These are phyloP conservation scores for Leersia perrieri DNA, from an alignment of 176 grass and related monocot genomes.

Conservation along the genomic window DNA sequence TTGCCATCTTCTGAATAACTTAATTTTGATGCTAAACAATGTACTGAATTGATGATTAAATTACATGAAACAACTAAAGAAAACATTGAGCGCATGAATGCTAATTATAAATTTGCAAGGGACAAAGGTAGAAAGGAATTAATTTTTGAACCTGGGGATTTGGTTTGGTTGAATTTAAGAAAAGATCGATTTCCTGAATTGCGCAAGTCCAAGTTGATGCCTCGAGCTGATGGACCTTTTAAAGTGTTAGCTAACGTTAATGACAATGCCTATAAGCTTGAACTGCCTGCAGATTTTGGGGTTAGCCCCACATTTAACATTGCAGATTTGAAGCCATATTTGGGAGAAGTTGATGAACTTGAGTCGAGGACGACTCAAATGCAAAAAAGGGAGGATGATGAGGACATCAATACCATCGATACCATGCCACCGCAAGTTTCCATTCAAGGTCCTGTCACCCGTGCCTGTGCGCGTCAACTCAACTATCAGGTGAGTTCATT, in stretches of 20 bases:
- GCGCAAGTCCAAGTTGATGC: neutral
- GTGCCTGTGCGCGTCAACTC: too few relatives aligned
- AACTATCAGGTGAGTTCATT: too few relatives aligned
- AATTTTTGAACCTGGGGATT: neutral
- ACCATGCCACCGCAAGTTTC: too few relatives aligned
- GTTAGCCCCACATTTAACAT: neutral
- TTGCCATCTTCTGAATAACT: neutral
- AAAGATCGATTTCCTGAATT: neutral
- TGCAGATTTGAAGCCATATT: slow-evolving; percentile 9
- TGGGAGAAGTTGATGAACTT: too few relatives aligned
- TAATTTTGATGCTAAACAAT: neutral
- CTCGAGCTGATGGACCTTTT: neutral
- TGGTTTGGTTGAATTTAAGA: neutral
- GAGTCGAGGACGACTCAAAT: too few relatives aligned
- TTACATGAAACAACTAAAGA: neutral
- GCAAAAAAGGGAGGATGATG: too few relatives aligned
- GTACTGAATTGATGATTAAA: neutral
- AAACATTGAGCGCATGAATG: neutral
- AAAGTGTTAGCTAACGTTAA: neutral
- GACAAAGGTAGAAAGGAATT: neutral
- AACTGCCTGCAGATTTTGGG: neutral
- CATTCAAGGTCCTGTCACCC: too few relatives aligned
- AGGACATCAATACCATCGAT: too few relatives aligned
- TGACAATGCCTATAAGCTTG: neutral
- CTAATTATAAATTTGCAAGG: neutral